Percentiles rank a stretch among this genome's conserved stretches.
Conservation (phyloP, 139 green algal genomes). For the Chlorella vulgaris region DNA sequence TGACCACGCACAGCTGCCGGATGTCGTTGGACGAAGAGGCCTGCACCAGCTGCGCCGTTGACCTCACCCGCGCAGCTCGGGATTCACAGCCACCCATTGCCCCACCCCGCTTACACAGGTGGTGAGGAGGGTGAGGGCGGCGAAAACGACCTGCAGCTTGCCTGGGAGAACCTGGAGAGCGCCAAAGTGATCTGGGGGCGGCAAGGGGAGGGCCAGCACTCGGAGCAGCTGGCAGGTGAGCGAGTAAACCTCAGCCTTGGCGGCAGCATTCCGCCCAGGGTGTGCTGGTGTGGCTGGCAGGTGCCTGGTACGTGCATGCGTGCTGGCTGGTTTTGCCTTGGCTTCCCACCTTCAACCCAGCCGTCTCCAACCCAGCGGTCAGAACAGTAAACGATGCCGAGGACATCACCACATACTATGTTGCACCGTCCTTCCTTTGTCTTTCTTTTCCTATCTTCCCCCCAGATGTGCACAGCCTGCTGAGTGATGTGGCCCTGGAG, state of each 20-base stretch:
- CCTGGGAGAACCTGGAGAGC: conserved; percentile 71
- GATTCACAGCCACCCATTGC: neutral
- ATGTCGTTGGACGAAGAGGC: no score
- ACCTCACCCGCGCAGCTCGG: neutral
- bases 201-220: conserved; percentile 20
- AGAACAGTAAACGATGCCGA: neutral
- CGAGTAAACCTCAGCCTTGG: no score
- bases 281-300: neutral
- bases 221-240: conserved; percentile 59
- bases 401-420: neutral
- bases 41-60: no score
- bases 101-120: neutral
- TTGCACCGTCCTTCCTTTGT: neutral
- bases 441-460: neutral
- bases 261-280: neutral
- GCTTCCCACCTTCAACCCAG: neutral
- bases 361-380: neutral
- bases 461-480: conserved; percentile 56
- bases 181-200: conserved; percentile 53
- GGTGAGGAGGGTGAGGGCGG: neutral
- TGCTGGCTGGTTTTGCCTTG: neutral
- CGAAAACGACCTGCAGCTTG: conserved; percentile 72
- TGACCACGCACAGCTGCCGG: no score
- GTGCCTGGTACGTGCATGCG: neutral
- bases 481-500: conserved; percentile 59